Evolutionary conservation across 768 basidiomycete species (phyloP).

Genomic region (Floccularia luteovirens): DNA sequence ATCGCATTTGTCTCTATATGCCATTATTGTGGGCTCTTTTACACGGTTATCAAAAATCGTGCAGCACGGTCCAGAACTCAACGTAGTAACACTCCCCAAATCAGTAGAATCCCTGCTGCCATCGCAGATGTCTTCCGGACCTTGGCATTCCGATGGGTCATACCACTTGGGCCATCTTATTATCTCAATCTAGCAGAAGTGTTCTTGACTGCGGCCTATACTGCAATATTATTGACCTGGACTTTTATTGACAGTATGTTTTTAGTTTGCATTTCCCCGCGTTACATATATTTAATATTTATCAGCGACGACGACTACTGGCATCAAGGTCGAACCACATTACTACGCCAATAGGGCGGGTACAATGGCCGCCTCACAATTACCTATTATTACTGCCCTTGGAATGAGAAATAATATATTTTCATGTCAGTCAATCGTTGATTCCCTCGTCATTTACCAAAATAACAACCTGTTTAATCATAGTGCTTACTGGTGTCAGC

Average conservation of each 20-base stretch:
- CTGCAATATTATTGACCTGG: slow-evolving; percentile 27
- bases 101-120: slow-evolving; percentile 22
- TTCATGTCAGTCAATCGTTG: slow-evolving; percentile 16
- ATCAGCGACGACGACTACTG: slow-evolving; percentile 23
- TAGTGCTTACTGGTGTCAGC: slow-evolving; percentile 47
- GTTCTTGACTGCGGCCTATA: slow-evolving; percentile 25
- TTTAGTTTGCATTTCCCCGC: not conserved
- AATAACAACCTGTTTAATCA: not conserved
- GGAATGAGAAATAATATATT: slow-evolving; percentile 55
- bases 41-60: slow-evolving; percentile 10
- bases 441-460: not conserved
- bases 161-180: slow-evolving; percentile 26
- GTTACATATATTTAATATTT: slow-evolving; percentile 1
- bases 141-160: slow-evolving; percentile 26
- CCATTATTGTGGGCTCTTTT: slow-evolving; percentile 19
- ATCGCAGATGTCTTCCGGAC: slow-evolving; percentile 24
- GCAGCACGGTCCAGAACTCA: slow-evolving; percentile 1
- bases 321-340: slow-evolving; percentile 22
- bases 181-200: slow-evolving; percentile 33
- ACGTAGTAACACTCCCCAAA: slow-evolving; percentile 7
- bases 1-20: slow-evolving; percentile 28
- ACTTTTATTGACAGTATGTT: slow-evolving; percentile 28
- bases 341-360: slow-evolving; percentile 35
- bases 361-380: slow-evolving; percentile 36
- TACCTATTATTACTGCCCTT: slow-evolving; percentile 48